Evolutionary conservation across 2,329 filamentous ascomycete species (phyloP).

Genomic region (Pseudocercospora fijiensis): DNA sequence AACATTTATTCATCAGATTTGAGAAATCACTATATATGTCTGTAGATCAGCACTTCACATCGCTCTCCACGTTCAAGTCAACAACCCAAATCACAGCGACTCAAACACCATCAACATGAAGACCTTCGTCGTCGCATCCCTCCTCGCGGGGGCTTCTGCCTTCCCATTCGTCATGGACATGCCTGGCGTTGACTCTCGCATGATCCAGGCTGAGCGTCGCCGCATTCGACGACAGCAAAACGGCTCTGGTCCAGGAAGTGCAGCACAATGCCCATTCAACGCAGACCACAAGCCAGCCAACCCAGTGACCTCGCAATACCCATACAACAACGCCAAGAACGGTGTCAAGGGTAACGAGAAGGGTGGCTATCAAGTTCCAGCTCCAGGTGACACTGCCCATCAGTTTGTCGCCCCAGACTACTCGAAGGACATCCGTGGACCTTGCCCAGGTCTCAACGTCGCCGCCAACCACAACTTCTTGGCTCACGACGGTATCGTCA

Average conservation of each 20-base stretch:
- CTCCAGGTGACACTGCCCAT: conserved; percentile 43
- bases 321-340: conserved; percentile 47
- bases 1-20: not conserved
- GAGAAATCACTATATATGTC: conserved; percentile 6
- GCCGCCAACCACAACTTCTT: conserved; percentile 41
- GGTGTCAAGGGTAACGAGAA: conserved; percentile 44
- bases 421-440: conserved; percentile 40
- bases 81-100: not conserved
- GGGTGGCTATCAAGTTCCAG: conserved; percentile 49
- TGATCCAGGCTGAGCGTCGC: conserved; percentile 13
- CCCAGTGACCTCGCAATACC: conserved; percentile 38
- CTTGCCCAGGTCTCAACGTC: conserved; percentile 21
- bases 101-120: conserved; percentile 28
- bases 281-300: conserved; percentile 41
- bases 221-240: conserved; percentile 18
- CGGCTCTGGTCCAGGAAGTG: conserved; percentile 27
- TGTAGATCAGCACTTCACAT: conserved; percentile 2
- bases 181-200: conserved; percentile 28
- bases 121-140: conserved; percentile 27
- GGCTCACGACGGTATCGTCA: conserved; percentile 45
- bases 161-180: conserved; percentile 43
- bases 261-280: conserved; percentile 43
- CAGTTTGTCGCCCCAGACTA: conserved; percentile 39
- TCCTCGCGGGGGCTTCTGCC: conserved; percentile 33
- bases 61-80: not conserved